phyloP scores from a whole-genome alignment of 106 monocot species.

The Apostasia ramifera region DNA sequence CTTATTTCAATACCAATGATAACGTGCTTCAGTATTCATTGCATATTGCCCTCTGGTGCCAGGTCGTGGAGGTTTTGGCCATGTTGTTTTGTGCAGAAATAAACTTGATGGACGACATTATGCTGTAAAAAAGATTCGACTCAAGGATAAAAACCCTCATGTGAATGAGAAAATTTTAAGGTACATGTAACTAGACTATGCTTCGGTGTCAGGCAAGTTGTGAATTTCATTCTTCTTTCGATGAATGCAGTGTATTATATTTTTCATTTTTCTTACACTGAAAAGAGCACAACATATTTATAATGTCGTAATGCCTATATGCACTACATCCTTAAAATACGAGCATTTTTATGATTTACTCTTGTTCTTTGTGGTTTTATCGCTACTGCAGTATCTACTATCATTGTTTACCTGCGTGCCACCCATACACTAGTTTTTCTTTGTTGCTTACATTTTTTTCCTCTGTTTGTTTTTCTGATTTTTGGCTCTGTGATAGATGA shows the following conservation, averaged over 20 bases:
- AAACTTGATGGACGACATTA: slow-evolving; percentile 94
- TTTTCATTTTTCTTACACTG: neutral
- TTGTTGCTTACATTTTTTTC: too few relatives aligned
- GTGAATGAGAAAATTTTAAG: slow-evolving; percentile 90
- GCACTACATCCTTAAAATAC: too few relatives aligned
- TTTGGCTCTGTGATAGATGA: too few relatives aligned
- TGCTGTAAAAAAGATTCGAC: slow-evolving; percentile 91
- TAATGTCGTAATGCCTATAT: neutral
- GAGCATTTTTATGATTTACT: neutral
- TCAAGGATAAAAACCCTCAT: slow-evolving; percentile 77
- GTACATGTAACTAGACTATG: slow-evolving; percentile 23
- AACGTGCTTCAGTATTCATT: too few relatives aligned
- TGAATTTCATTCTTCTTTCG: neutral
- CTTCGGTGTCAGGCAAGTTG: neutral
- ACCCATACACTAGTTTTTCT: too few relatives aligned
- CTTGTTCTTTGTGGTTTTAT: neutral
- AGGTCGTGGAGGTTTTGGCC: slow-evolving; percentile 97
- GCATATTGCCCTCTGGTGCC: neutral
- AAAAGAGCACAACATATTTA: neutral
- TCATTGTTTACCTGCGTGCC: too few relatives aligned
- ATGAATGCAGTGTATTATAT: neutral
- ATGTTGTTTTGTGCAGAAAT: slow-evolving; percentile 92
- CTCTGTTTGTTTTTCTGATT: too few relatives aligned
- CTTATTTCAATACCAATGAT: too few relatives aligned
- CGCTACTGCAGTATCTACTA: neutral